These are phyloP conservation scores for Mortierella sp. DNA, from an alignment of 371 early-diverging fungal species.

Conservation along the genomic window DNA sequence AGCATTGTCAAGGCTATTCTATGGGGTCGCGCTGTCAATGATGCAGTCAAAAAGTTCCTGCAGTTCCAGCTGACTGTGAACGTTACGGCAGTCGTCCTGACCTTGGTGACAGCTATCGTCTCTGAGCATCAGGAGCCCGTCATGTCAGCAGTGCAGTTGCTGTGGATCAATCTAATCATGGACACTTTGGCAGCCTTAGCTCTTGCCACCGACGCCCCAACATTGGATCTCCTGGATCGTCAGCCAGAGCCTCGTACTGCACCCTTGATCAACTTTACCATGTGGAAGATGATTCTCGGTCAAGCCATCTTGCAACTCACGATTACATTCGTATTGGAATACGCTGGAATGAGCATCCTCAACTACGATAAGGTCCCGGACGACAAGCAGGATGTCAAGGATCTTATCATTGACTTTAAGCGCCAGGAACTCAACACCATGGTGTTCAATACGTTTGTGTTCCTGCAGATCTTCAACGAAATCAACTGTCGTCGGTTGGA, in stretches of 20 bases:
- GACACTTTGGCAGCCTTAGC: conserved; percentile 83
- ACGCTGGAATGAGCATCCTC: conserved; percentile 60
- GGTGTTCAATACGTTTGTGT: conserved; percentile 84
- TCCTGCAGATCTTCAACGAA: conserved; percentile 83
- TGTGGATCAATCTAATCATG: conserved; percentile 88
- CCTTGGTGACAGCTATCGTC: conserved; percentile 69
- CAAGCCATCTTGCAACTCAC: conserved; percentile 71
- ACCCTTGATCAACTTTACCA: conserved; percentile 69
- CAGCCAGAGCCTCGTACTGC: conserved; percentile 69
- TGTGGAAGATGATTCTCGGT: conserved; percentile 82
- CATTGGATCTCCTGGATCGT: conserved; percentile 67
- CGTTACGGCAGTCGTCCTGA: conserved; percentile 74
- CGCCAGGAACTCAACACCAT: conserved; percentile 61
- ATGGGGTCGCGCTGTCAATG: conserved; percentile 87
- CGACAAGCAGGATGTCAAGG: not conserved
- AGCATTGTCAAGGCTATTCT: conserved; percentile 78
- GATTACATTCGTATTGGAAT: conserved; percentile 64
- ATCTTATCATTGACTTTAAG: too few relatives aligned
- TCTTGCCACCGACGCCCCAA: conserved; percentile 81
- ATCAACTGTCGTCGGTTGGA: conserved; percentile 78
- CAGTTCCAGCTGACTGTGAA: conserved; percentile 87
- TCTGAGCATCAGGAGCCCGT: conserved; percentile 62
- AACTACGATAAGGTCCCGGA: conserved; percentile 17
- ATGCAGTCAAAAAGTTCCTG: conserved; percentile 83
- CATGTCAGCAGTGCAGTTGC: conserved; percentile 76